phyloP scores from a whole-genome alignment of 257 asterid species.

The Solanum chaucha region DNA sequence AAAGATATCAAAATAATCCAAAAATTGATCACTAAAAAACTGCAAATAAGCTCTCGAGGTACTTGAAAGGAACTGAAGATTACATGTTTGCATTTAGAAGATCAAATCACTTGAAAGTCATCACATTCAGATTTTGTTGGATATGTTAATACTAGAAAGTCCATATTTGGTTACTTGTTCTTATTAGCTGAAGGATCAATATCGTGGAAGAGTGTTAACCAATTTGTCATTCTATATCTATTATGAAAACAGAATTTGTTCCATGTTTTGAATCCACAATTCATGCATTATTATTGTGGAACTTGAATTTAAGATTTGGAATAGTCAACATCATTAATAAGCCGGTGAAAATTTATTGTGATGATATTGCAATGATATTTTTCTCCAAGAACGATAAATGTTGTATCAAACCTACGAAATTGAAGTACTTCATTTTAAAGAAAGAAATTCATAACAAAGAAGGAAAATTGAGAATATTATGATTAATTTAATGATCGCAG shows the following conservation, averaged over 20 bases:
- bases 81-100: not conserved
- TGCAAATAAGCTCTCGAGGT: too few relatives aligned
- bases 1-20: too few relatives aligned
- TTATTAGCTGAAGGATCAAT: not conserved
- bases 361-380: not conserved
- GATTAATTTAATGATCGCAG: not conserved
- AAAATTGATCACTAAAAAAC: not conserved
- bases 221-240: not conserved
- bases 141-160: not conserved
- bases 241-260: not conserved
- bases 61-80: not conserved
- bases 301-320: not conserved
- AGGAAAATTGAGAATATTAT: not conserved
- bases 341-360: not conserved
- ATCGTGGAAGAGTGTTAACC: not conserved
- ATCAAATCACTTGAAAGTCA: not conserved
- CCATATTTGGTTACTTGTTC: not conserved
- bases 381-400: not conserved
- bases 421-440: not conserved
- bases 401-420: too few relatives aligned
- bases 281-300: not conserved
- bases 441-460: not conserved
- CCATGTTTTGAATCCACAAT: not conserved
- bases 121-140: not conserved
- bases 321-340: not conserved